Evolutionary conservation across 352 stramenopile species (phyloP), one percentile per base, ranked within the genome.

Genomic region (Thraustochytrium sp.): DNA sequence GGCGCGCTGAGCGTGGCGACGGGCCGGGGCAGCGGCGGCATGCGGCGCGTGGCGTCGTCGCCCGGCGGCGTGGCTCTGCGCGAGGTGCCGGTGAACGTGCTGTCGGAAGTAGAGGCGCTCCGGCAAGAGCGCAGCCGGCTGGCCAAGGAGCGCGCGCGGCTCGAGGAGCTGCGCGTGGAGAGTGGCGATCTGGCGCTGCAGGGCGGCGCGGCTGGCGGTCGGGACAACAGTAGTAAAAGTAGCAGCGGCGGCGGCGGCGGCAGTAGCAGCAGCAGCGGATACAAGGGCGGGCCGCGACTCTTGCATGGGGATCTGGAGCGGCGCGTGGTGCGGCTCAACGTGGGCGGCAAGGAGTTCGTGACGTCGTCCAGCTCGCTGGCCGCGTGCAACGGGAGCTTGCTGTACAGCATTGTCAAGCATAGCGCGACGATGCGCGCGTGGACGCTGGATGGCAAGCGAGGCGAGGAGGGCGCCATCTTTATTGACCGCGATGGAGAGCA

Each of bases 351-450:
- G 1, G 16, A 21, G 26, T 72, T 72, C 46, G 59, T 72, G 26
- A 72, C 59, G 21, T 4, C 59, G 1, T 49, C 40, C 36, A 72
- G 46, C 59, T 44, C 36, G 34, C 34, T 72, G 1, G 13, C 59
- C 1, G 34, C 59, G 11, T 72, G 59, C 26, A 72, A 72, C 40
- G 59, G 59, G 40, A 72, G 59, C 36, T 26, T 72, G 0, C 31
- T 72, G 59, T 72, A 72, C 59, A 72, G 59, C 40, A 72, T 72
- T 31, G 59, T 72, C 42, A 72, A 72, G 36, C 59, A 72, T 26
- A 72, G 59, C 40, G 34, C 59, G 13, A 72, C 59, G 11, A 72
- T 72, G 59, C 42, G 31, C 16, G 59, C 59, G 34, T 72, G 36
- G 36, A 40, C 40, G 2, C 59, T 72, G 36, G 13, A 72, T 21